Evolutionary conservation across 108 stramenopile genomes (phyloP).

Genomic region (Thalassiosira profunda): DNA sequence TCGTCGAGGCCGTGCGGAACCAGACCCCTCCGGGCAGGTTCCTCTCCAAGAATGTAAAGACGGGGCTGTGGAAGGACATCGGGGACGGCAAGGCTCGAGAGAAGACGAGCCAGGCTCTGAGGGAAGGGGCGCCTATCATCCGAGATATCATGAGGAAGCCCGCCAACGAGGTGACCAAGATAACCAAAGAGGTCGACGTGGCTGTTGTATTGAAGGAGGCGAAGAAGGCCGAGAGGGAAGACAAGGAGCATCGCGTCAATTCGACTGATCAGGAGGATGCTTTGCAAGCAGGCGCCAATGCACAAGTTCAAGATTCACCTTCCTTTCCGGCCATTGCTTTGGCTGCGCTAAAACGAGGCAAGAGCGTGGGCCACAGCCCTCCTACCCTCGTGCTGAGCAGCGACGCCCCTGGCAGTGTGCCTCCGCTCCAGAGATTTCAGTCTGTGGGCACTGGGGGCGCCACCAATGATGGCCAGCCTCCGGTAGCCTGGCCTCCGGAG

Average conservation of each 20-base stretch:
- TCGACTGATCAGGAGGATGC: neutral
- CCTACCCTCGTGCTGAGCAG: neutral
- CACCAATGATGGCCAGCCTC: constrained; percentile 1
- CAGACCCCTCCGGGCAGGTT: constrained; percentile 90
- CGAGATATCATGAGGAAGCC: constrained; percentile 34
- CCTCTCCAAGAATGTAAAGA: constrained; percentile 69
- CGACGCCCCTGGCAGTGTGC: neutral
- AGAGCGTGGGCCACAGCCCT: neutral
- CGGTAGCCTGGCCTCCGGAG: constrained; percentile 4
- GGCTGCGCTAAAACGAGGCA: neutral
- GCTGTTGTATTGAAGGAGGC: constrained; percentile 25
- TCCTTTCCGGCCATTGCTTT: neutral
- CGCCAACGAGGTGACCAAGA: neutral
- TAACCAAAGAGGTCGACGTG: too few species aligned
- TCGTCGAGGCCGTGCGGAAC: constrained; percentile 85
- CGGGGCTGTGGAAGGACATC: constrained; percentile 80
- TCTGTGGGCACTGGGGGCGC: too few species aligned
- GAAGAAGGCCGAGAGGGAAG: constrained; percentile 22
- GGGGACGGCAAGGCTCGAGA: constrained; percentile 79
- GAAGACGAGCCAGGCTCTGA: constrained; percentile 85
- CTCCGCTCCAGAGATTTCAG: neutral
- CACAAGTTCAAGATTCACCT: neutral
- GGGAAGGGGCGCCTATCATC: constrained; percentile 86
- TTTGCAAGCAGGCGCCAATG: neutral
- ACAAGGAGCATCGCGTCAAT: constrained; percentile 11